Conservation (phyloP, 257 asterid genomes). For the Solanum bukasovii region DNA sequence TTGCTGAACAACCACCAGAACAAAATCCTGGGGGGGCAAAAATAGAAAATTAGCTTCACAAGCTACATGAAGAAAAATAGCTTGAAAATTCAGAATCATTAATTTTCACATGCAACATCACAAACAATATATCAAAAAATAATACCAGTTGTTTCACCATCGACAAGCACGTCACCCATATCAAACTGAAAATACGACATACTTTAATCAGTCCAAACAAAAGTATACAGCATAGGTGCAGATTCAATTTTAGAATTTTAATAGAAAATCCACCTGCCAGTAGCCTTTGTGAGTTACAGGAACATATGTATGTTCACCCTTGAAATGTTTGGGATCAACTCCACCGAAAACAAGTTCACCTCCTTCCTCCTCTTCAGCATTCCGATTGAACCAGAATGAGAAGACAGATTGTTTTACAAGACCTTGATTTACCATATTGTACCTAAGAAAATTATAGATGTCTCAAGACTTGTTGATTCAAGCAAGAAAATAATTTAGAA, state of each 20-base stretch:
- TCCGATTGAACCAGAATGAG: conserved; percentile 80
- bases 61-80: not conserved
- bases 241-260: not conserved
- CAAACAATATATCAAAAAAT: not conserved
- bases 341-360: conserved; percentile 93
- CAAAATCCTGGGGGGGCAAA: conserved; percentile 48
- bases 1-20: conserved; percentile 74
- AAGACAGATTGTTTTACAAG: conserved; percentile 61
- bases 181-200: conserved; percentile 43
- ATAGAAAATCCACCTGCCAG: conserved; percentile 61
- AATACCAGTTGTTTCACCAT: conserved; percentile 66
- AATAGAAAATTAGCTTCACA: conserved; percentile 1
- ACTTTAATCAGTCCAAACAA: not conserved
- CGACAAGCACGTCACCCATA: conserved; percentile 78
- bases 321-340: conserved; percentile 67
- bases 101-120: conserved; percentile 2
- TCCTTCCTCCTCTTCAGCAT: conserved; percentile 52
- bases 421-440: conserved; percentile 70
- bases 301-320: conserved; percentile 72
- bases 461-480: not conserved
- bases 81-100: not conserved
- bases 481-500: not conserved
- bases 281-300: conserved; percentile 82
- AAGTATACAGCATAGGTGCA: not conserved
- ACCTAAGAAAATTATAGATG: conserved; percentile 32